Conservation (phyloP, 2,329 filamentous ascomycete species). For the Ceratocystis cubensis region DNA sequence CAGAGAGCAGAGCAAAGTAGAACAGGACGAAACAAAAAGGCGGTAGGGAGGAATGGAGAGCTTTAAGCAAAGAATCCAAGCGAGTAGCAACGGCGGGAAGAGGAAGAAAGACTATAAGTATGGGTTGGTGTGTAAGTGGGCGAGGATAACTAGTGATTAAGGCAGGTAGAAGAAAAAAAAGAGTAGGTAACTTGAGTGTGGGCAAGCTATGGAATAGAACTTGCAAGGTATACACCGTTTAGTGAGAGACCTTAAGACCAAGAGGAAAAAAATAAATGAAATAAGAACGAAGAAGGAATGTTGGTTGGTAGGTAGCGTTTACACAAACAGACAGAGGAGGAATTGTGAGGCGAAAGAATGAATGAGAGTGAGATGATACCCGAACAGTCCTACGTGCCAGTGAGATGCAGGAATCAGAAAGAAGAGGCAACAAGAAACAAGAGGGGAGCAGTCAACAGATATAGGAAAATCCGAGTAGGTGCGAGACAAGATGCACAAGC, state of each 20-base stretch:
- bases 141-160: background rate
- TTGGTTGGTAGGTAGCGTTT: background rate
- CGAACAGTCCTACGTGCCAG: slow-evolving; percentile 15
- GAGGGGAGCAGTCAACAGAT: slow-evolving; percentile 13
- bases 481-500: slow-evolving; percentile 1
- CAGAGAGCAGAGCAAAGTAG: background rate
- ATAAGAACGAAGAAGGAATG: slow-evolving; percentile 11
- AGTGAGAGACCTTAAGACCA: background rate
- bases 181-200: background rate
- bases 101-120: background rate
- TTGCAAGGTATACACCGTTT: background rate
- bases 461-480: slow-evolving; percentile 12
- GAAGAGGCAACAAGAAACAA: slow-evolving; percentile 3
- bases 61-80: slow-evolving; percentile 8
- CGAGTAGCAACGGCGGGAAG: background rate
- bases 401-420: slow-evolving; percentile 13
- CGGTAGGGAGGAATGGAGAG: slow-evolving; percentile 9
- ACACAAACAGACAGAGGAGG: slow-evolving; percentile 4
- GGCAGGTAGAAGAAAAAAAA: too few relatives aligned
- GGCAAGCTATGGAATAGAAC: background rate
- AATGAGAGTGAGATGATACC: slow-evolving; percentile 15
- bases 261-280: slow-evolving; percentile 8
- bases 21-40: slow-evolving; percentile 1
- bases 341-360: slow-evolving; percentile 15
- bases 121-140: background rate